These are phyloP conservation scores for Pterocarpus santalinus DNA, from an alignment of 306 rosid genomes.

Conservation along the genomic window DNA sequence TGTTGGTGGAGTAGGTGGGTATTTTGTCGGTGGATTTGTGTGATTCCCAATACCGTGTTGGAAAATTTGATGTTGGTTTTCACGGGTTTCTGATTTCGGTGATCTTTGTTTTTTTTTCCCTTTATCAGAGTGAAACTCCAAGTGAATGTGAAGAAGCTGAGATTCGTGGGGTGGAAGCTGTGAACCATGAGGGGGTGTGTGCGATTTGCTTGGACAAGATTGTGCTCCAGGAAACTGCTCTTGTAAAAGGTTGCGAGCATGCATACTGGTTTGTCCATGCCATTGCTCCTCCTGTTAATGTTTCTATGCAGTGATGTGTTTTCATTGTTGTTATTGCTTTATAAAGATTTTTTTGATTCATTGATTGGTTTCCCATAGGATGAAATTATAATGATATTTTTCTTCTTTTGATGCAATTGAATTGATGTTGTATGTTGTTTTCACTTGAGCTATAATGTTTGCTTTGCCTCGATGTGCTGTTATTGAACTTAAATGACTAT, in stretches of 20 bases:
- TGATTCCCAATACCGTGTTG: not conserved
- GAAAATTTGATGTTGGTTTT: conserved; percentile 12
- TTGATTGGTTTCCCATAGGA: not conserved
- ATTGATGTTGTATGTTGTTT: conserved; percentile 23
- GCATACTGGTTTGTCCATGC: conserved; percentile 86
- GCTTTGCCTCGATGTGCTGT: not conserved
- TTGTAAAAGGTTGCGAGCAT: conserved; percentile 96
- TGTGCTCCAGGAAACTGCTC: conserved; percentile 79
- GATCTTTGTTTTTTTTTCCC: not conserved
- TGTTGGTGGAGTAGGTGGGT: not conserved
- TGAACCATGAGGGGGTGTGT: conserved; percentile 70
- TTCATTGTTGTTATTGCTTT: too few relatives aligned
- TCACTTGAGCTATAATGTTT: not conserved
- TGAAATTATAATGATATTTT: not conserved
- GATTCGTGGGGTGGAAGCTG: conserved; percentile 53
- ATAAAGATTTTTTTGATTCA: too few relatives aligned
- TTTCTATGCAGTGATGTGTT: not conserved
- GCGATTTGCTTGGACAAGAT: conserved; percentile 84
- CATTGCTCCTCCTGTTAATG: conserved; percentile 26
- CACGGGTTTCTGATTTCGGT: conserved; percentile 21
- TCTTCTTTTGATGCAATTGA: not conserved
- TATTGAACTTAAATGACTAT: not conserved
- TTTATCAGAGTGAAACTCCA: conserved; percentile 57
- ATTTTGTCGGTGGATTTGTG: not conserved
- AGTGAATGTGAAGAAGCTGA: conserved; percentile 46